Evolutionary conservation across 352 stramenopile species (phyloP).

Genomic region (Phytophthora pisi): DNA sequence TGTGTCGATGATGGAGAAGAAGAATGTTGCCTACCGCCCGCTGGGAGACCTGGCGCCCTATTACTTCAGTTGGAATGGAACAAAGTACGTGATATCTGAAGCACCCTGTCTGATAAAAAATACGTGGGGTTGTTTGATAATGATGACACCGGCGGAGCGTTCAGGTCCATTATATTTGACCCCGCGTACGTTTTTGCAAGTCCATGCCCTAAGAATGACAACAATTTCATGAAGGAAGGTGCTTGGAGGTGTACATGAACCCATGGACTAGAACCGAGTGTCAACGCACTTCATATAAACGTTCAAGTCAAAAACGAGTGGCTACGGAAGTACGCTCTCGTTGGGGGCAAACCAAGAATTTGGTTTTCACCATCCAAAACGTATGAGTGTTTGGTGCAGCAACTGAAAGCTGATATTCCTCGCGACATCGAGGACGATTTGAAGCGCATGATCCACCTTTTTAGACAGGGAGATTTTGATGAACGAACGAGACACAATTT

Average conservation of each 20-base stretch:
- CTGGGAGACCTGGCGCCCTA: constrained; percentile 1
- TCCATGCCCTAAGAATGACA: constrained; percentile 26
- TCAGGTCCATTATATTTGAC: not conserved
- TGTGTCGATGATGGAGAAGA: constrained; percentile 23
- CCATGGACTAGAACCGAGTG: constrained; percentile 36
- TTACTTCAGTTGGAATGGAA: constrained; percentile 10
- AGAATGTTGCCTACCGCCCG: constrained; percentile 28
- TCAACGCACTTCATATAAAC: constrained; percentile 14
- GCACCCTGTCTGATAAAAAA: not conserved
- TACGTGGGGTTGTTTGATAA: constrained; percentile 30
- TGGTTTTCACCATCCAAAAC: constrained; percentile 21
- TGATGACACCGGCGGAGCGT: constrained; percentile 4
- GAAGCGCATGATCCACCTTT: not conserved
- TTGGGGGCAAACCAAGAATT: constrained; percentile 34
- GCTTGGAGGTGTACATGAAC: constrained; percentile 38
- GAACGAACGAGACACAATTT: not conserved
- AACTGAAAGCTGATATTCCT: constrained; percentile 8
- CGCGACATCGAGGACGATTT: not conserved
- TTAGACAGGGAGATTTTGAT: not conserved
- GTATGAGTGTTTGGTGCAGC: constrained; percentile 13
- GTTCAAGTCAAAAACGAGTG: constrained; percentile 26
- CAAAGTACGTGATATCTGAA: constrained; percentile 5
- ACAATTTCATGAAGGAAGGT: constrained; percentile 32
- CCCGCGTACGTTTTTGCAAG: constrained; percentile 32
- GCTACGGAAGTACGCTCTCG: constrained; percentile 27